Evolutionary conservation across 2,329 filamentous ascomycete genomes (phyloP), one percentile per base, ranked within the genome.

Genomic region (Fusarium multiceps): DNA sequence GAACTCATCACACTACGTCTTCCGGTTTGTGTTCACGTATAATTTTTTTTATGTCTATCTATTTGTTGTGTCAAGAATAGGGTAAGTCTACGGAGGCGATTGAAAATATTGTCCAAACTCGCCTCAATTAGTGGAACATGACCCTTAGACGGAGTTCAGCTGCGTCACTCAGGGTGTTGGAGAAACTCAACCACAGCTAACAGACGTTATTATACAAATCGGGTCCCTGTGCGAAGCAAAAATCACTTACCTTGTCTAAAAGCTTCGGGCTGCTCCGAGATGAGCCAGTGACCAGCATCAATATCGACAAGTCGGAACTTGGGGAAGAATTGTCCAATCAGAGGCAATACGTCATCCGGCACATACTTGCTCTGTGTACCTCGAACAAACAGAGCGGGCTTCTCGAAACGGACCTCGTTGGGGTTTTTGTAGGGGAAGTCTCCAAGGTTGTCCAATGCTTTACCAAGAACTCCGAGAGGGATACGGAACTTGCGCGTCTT

Each of bases 381-480:
- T 55, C 93, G 82, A 9, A 98, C 86, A 72, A 98, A 93, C 23
- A 98, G 83, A 16, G 93, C 90, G 1, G 90, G 92, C 67, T 93
- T 94, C 72, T 89, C 85, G 76, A 93, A 98, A 27, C 90, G 85
- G 34, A 83, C 81, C 68, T 86, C 80, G n/a, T 87, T 85, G 0
- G 94, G 90, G 73, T 93, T 85, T 71, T 87, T 91, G 82, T 90
- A 97, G 0, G 96, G 95, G 75, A 99, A 99, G 73, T 97, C 93
- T 2, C 92, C 93, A 82, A 98, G 88, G 69, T 92, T 85, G 72
- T 89, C 87, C 42, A 99, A 83, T 0, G 89, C 85, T 49, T 85
- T 84, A 6, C 86, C 90, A 1, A 99, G 83, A 5, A 88, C 89
- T 48, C 87, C 84, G 13, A 99, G 82, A 0, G 96, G 95, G 5